phyloP scores from a whole-genome alignment of 495 filamentous ascomycete species.

The Daldinia grandis region DNA sequence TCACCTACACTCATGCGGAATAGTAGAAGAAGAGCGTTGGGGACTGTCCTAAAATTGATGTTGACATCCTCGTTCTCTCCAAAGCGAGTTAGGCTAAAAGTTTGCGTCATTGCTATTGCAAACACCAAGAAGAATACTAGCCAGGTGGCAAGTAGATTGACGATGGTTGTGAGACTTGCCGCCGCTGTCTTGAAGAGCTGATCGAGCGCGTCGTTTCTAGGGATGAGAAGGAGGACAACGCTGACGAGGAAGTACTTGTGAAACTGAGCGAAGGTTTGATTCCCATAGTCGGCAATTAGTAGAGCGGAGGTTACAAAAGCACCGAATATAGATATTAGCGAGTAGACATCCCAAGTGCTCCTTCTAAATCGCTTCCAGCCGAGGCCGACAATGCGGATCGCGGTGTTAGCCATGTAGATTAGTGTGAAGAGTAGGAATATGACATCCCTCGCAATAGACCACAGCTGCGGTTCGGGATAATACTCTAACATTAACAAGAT shows the following conservation, averaged over 20 bases:
- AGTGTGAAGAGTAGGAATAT: conserved; percentile 86
- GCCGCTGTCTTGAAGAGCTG: conserved; percentile 99
- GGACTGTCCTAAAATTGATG: conserved; percentile 92
- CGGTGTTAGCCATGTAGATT: conserved; percentile 84
- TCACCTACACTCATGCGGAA: conserved; percentile 94
- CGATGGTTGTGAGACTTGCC: conserved; percentile 89
- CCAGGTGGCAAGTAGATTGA: conserved; percentile 95
- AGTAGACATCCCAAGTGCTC: conserved; percentile 96
- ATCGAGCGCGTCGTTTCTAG: conserved; percentile 95
- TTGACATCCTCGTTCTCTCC: conserved; percentile 76
- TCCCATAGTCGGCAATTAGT: conserved; percentile 62
- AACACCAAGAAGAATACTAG: conserved; percentile 95
- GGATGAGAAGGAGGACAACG: conserved; percentile 90
- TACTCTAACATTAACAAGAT: conserved; percentile 85
- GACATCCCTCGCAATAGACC: conserved; percentile 73
- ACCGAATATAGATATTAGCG: conserved; percentile 83
- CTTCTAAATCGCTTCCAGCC: conserved; percentile 92
- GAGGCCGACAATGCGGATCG: conserved; percentile 85
- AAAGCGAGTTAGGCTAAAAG: conserved; percentile 94
- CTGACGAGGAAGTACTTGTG: conserved; percentile 95
- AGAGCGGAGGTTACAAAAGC: conserved; percentile 80
- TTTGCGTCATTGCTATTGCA: conserved; percentile 95
- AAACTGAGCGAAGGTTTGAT: conserved; percentile 73
- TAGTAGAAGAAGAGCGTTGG: conserved; percentile 90
- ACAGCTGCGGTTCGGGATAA: conserved; percentile 72